Conservation (phyloP, 805 yeast species). For the Barnettozyma vustinii region DNA sequence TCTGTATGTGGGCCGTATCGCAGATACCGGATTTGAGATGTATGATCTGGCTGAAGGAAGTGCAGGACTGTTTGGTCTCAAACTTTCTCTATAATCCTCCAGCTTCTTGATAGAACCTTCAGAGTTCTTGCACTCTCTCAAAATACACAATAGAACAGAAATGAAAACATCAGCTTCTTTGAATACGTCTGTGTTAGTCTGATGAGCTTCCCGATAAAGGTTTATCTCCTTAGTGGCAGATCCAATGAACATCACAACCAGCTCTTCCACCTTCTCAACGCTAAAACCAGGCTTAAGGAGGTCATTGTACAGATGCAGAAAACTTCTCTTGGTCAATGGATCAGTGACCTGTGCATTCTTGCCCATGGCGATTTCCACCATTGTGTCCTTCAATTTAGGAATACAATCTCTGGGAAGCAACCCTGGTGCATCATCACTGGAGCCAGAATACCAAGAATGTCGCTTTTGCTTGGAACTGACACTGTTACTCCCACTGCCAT, state of each 20-base stretch:
- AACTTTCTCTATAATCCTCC: conserved; percentile 34
- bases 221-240: conserved; percentile 50
- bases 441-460: conserved; percentile 27
- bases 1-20: conserved; percentile 41
- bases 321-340: conserved; percentile 49
- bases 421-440: conserved; percentile 24
- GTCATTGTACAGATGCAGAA: conserved; percentile 60
- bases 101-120: conserved; percentile 39
- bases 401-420: conserved; percentile 33
- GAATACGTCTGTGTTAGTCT: conserved; percentile 15
- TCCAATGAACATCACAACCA: conserved; percentile 48
- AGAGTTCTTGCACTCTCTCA: conserved; percentile 19
- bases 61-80: conserved; percentile 12
- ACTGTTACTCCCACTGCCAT: conserved; percentile 18
- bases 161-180: conserved; percentile 19
- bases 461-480: conserved; percentile 19
- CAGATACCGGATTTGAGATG: background rate
- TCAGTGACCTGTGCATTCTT: conserved; percentile 31
- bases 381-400: conserved; percentile 33
- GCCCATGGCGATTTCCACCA: conserved; percentile 44
- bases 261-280: conserved; percentile 34
- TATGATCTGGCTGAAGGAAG: conserved; percentile 23
- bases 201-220: conserved; percentile 19
- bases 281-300: conserved; percentile 34
- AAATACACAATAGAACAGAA: conserved; percentile 11